Evolutionary conservation across 768 basidiomycete species (phyloP).

Genomic region (Russula emetica): DNA sequence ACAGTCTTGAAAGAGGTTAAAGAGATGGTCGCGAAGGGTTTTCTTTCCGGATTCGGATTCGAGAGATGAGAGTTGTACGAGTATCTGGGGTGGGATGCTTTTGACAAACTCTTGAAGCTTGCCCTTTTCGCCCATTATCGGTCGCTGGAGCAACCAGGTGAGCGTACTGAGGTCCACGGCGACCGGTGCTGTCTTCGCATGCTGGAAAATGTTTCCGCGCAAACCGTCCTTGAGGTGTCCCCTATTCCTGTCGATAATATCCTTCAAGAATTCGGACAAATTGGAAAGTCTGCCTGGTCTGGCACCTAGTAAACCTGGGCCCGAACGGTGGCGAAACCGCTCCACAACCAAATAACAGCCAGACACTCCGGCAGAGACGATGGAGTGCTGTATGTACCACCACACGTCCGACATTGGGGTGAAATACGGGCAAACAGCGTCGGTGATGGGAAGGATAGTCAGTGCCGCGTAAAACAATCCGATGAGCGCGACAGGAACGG

Average conservation of each 20-base stretch:
- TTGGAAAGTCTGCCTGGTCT: neutral
- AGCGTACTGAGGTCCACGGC: neutral
- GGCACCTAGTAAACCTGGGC: neutral
- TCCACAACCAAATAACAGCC: neutral
- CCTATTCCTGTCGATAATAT: neutral
- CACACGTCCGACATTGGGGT: constrained; percentile 17
- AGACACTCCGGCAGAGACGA: neutral
- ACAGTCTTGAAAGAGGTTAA: neutral
- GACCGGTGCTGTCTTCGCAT: neutral
- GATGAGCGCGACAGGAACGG: constrained; percentile 1
- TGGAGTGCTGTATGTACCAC: constrained; percentile 7
- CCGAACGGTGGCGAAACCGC: neutral
- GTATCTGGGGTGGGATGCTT: neutral
- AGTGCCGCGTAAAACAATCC: constrained; percentile 5
- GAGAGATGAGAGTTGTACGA: neutral
- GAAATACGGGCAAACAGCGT: constrained; percentile 16
- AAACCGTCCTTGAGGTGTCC: neutral
- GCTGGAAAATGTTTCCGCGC: neutral
- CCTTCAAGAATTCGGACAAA: neutral
- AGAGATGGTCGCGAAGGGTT: neutral
- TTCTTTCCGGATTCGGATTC: neutral
- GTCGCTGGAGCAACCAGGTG: constrained; percentile 2
- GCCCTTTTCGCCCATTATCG: neutral
- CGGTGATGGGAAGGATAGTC: constrained; percentile 7
- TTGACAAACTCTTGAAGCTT: neutral